Percentiles rank a stretch among this genome's conserved stretches.
Evolutionary conservation across 2,329 filamentous ascomycete genomes (phyloP).

Genomic region (Venturia pyrina): DNA sequence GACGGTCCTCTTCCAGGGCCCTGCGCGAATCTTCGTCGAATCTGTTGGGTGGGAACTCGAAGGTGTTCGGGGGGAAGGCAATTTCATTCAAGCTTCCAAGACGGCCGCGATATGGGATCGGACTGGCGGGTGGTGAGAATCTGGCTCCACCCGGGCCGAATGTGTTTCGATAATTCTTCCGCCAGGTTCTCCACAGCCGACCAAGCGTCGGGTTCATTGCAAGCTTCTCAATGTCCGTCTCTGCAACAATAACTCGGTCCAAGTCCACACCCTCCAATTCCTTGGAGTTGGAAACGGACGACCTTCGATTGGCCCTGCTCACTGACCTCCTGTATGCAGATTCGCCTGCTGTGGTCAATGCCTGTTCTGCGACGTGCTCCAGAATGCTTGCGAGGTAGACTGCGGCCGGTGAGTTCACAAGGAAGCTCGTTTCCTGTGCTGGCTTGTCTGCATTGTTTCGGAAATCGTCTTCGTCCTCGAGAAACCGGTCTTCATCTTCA

Average conservation of each 20-base stretch:
- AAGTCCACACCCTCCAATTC: conserved; percentile 47
- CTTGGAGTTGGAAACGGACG: conserved; percentile 25
- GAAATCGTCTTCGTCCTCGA: conserved; percentile 48
- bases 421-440: conserved; percentile 15
- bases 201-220: conserved; percentile 83
- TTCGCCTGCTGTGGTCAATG: conserved; percentile 76
- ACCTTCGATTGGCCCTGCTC: conserved; percentile 29
- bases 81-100: conserved; percentile 10
- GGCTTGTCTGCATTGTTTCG: conserved; percentile 23
- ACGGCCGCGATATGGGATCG: background rate
- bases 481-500: conserved; percentile 86
- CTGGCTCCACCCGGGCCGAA: background rate
- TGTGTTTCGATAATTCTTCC: conserved; percentile 60
- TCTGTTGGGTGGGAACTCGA: conserved; percentile 16
- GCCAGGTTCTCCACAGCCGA: conserved; percentile 88
- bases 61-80: background rate
- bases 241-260: conserved; percentile 72
- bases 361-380: conserved; percentile 88
- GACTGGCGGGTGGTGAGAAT: background rate
- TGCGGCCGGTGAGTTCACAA: conserved; percentile 71
- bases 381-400: conserved; percentile 94
- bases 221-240: conserved; percentile 85
- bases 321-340: conserved; percentile 60
- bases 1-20: background rate
- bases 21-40: conserved; percentile 18